Evolutionary conservation across 371 early-diverging fungal genomes (phyloP), one percentile per base, ranked within the genome.

Genomic region (Encephalitozoon romaleae): DNA sequence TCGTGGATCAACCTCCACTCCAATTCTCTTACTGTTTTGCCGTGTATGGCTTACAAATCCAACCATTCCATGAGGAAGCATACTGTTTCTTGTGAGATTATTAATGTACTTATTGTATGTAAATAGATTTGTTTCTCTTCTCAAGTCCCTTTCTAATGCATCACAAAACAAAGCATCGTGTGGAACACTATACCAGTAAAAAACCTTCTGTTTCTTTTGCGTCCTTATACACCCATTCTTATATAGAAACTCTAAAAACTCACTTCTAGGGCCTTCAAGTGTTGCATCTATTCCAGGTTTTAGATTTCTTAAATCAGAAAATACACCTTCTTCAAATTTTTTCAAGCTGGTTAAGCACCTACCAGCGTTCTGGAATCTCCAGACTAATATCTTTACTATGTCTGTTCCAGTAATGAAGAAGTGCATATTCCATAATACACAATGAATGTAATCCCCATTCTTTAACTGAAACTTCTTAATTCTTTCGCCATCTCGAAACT

Each of bases 251-350:
- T 95, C 95, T 49, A 99, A 86, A 80, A 97, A 92, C 74, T 92
- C 93, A 9, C 92, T 92, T 63, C 96, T 88, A 15, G 96, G 94
- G 74, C 92, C 92, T 85, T 98, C 98, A 34, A 98, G 87, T 1
- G 91, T 88, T 38, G 96, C 95, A 84, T 95, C 95, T 21, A 90
- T 88, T 21, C 96, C 96, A 9, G 96, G 95, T 87, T 97, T 97
- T 52, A 99, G 87, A 80, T 94, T 94, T 55, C 99, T 87, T 76
- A 99, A 87, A 81, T 99, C 99, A 55, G 86, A 85, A 83, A 99
- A 98, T 15, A 99, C 90, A 63, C 98, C 99, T 84, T 97, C 99
- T 83, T 97, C 98, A 84, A 98, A 97, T 87, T 98, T 98, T 82
- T 96, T 96, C 72, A 91, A 86, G 78, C 91, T 91, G 45, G 85